Evolutionary conservation across 805 yeast species (phyloP).

Genomic region (Teunomyces tritomae): DNA sequence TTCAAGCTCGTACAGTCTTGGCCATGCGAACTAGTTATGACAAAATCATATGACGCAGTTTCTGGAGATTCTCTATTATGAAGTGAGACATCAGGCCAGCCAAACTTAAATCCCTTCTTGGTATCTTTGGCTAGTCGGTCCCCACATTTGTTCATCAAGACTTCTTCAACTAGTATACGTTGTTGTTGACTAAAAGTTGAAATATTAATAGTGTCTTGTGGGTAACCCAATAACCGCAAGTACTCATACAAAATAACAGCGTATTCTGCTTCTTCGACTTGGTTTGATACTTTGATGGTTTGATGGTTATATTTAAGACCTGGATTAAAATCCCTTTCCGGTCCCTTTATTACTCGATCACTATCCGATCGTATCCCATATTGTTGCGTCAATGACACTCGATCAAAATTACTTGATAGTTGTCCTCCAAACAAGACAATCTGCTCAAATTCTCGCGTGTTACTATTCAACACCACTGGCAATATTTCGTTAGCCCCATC

Average conservation of each 20-base stretch:
- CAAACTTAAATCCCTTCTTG: conserved; percentile 16
- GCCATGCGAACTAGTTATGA: conserved; percentile 7
- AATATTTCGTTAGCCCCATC: conserved; percentile 5
- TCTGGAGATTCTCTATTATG: background rate
- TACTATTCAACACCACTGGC: conserved; percentile 3
- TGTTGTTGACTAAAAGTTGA: conserved; percentile 42
- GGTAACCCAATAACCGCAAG: conserved; percentile 45
- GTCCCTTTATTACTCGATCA: background rate
- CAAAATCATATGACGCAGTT: conserved; percentile 7
- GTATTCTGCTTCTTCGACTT: conserved; percentile 42
- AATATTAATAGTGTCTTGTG: conserved; percentile 36
- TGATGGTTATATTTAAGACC: conserved; percentile 10
- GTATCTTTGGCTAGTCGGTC: conserved; percentile 1
- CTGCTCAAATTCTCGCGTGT: conserved; percentile 2
- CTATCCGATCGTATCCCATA: conserved; percentile 2
- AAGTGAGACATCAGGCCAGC: conserved; percentile 14
- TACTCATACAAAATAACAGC: conserved; percentile 45
- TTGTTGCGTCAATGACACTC: background rate
- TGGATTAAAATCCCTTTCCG: conserved; percentile 6
- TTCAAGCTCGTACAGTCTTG: conserved; percentile 23
- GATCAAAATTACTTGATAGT: background rate
- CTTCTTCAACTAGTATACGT: conserved; percentile 39
- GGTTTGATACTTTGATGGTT: conserved; percentile 9
- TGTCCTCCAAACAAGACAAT: conserved; percentile 9
- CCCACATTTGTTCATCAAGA: conserved; percentile 18